These are phyloP conservation scores for Nepenthes alata DNA, from an alignment of 179 eudicot genomes.

Conservation along the genomic window DNA sequence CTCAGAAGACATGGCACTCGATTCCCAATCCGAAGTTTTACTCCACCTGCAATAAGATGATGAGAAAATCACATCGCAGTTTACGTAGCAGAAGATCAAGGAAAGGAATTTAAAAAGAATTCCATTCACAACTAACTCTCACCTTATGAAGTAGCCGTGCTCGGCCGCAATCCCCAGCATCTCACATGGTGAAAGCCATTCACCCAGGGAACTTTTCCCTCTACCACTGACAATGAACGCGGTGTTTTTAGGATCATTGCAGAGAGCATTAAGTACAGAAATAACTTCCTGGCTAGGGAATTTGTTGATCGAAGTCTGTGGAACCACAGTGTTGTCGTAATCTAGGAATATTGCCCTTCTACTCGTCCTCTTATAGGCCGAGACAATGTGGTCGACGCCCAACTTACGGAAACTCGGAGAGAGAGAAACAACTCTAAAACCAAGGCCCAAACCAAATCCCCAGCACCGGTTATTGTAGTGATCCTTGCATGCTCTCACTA, in stretches of 20 bases:
- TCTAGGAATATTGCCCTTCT: constrained; percentile 72
- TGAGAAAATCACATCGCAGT: background rate
- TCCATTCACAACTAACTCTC: constrained; percentile 3
- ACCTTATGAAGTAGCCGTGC: constrained; percentile 81
- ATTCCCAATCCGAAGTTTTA: constrained; percentile 52
- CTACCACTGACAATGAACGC: constrained; percentile 81
- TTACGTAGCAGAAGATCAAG: background rate
- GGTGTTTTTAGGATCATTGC: constrained; percentile 61
- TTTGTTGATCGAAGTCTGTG: constrained; percentile 48
- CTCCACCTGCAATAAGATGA: constrained; percentile 40
- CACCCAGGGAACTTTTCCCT: constrained; percentile 40
- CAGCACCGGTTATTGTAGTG: constrained; percentile 70
- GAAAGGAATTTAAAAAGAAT: too few relatives aligned
- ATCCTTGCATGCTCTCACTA: constrained; percentile 70
- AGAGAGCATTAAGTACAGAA: constrained; percentile 37
- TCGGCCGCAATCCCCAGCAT: constrained; percentile 74
- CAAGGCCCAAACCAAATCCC: constrained; percentile 81
- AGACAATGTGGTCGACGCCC: constrained; percentile 44
- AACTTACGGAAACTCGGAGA: constrained; percentile 73
- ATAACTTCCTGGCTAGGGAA: constrained; percentile 55
- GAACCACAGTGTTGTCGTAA: constrained; percentile 74
- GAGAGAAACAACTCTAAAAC: constrained; percentile 67
- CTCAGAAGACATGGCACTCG: constrained; percentile 24
- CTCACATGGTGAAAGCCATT: constrained; percentile 73
- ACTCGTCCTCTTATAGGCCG: constrained; percentile 48